phyloP scores from a whole-genome alignment of 805 yeast species.

The Myxozyma neotropica region DNA sequence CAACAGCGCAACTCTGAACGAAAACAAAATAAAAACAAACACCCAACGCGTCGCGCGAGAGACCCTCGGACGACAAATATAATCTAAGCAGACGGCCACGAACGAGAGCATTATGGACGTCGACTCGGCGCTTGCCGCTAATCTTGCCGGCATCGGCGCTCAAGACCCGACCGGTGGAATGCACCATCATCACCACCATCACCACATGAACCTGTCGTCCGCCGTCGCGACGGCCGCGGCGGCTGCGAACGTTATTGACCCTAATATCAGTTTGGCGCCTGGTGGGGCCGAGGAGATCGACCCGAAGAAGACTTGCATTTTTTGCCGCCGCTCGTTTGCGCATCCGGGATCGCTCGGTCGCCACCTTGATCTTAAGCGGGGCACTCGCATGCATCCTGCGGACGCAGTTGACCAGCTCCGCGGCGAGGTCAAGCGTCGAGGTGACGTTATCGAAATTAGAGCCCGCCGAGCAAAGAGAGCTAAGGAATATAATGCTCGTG shows the following conservation, averaged over 20 bases:
- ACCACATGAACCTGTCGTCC: conserved; percentile 25
- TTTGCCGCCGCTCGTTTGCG: conserved; percentile 57
- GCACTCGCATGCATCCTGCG: conserved; percentile 55
- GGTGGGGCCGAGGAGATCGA: conserved; percentile 25
- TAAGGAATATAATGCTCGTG: conserved; percentile 51
- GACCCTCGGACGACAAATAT: neutral
- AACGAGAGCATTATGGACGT: conserved; percentile 20
- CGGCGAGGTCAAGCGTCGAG: conserved; percentile 55
- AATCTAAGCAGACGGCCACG: neutral
- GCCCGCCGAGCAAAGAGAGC: conserved; percentile 49
- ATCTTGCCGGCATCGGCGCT: conserved; percentile 27
- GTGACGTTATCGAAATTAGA: conserved; percentile 49
- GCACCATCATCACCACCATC: conserved; percentile 31
- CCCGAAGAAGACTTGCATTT: conserved; percentile 49
- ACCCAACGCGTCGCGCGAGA: neutral
- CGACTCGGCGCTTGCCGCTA: conserved; percentile 31
- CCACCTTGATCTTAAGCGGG: conserved; percentile 59
- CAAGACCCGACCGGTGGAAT: conserved; percentile 23
- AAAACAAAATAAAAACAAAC: neutral
- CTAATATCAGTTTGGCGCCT: conserved; percentile 20
- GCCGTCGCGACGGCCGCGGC: conserved; percentile 24
- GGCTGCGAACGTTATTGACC: conserved; percentile 35
- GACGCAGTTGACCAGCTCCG: conserved; percentile 52
- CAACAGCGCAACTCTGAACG: neutral
- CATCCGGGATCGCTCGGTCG: conserved; percentile 64